Base-by-base conservation (phyloP, 2,329 filamentous ascomycete species). In the Penicillium brasilianum region DNA sequence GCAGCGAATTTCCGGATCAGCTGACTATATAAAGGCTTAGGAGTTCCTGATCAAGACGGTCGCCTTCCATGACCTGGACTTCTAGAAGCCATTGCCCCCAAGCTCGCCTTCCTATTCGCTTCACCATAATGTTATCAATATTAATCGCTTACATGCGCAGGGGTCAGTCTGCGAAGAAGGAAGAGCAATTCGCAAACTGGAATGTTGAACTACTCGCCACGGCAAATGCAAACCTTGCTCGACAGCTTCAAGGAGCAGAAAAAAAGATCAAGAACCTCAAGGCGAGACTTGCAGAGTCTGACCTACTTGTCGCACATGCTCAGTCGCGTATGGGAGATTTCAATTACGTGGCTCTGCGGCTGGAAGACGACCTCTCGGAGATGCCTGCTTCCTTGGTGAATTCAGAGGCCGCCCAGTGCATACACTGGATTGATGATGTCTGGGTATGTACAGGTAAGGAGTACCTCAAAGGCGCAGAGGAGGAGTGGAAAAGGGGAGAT, bases 391-490 rank as follows among this genome's bases (percentile, higher is more conserved):
- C 36, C 37, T 41, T 53, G 2, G 9, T 3, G 9, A n/a, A n/a
- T 30, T 20, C 51, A 14, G 43, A 30, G 51, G 22, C 8, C 28
- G 22, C 11, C 16, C 14, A 9, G 10, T 13, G 37, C 25, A 20
- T 32, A 10, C n/a, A 39, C 3, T 66, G 62, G 63, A 65, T 71
- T 28, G 51, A 60, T 16, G 53, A 67, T 39, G 57, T 63, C 36
- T 70, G 68, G 68, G 49, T 66, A 30, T 66, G 59, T 22, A 61
- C 60, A n/a, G 14, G 39, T 9, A 25, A 43, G 18, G 52, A 50
- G 11, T 56, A 56, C 4, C n/a, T 43, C 13, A 43, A 58, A 36
- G 51, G 63, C 2, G 61, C 64, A 14, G 68, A 71, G 51, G 20
- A 52, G 11, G 36, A 39, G 4, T 69, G 64, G 67, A 50, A 55